These are phyloP conservation scores for Phaffomyces antillensis DNA, from an alignment of 805 yeast genomes.

Conservation along the genomic window DNA sequence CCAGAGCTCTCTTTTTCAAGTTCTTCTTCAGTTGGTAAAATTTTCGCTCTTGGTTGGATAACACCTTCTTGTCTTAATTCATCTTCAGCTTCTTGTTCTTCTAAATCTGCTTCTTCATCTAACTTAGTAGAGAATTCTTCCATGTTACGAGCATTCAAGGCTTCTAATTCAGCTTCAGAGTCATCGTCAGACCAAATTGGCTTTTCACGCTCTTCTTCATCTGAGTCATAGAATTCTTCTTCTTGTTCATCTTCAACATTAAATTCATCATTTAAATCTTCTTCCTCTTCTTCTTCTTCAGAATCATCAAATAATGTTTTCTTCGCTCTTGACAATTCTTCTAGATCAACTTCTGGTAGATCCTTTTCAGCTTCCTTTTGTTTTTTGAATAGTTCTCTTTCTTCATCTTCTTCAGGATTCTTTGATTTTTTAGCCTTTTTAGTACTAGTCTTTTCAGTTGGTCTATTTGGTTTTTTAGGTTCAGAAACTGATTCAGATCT, in stretches of 20 bases:
- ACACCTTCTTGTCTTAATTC: slow-evolving; percentile 53
- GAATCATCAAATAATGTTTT: slow-evolving; percentile 68
- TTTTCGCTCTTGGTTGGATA: slow-evolving; percentile 65
- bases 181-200: slow-evolving; percentile 32
- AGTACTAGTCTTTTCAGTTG: background rate
- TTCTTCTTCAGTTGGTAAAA: slow-evolving; percentile 68
- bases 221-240: slow-evolving; percentile 31
- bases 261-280: slow-evolving; percentile 34
- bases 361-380: slow-evolving; percentile 35
- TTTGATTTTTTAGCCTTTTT: slow-evolving; percentile 6
- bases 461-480: slow-evolving; percentile 18
- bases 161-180: slow-evolving; percentile 53
- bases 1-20: slow-evolving; percentile 39
- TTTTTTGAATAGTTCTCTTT: slow-evolving; percentile 16
- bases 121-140: slow-evolving; percentile 65
- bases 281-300: slow-evolving; percentile 25
- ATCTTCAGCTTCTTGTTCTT: slow-evolving; percentile 54
- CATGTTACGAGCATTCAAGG: slow-evolving; percentile 76
- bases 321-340: slow-evolving; percentile 61
- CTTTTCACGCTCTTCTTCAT: slow-evolving; percentile 20
- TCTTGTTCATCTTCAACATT: slow-evolving; percentile 53
- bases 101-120: slow-evolving; percentile 53
- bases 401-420: slow-evolving; percentile 20
- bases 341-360: slow-evolving; percentile 60
- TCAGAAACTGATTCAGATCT: slow-evolving; percentile 26